phyloP scores from a whole-genome alignment of 129 eudicot species.

The Oenanthe sinensis region DNA sequence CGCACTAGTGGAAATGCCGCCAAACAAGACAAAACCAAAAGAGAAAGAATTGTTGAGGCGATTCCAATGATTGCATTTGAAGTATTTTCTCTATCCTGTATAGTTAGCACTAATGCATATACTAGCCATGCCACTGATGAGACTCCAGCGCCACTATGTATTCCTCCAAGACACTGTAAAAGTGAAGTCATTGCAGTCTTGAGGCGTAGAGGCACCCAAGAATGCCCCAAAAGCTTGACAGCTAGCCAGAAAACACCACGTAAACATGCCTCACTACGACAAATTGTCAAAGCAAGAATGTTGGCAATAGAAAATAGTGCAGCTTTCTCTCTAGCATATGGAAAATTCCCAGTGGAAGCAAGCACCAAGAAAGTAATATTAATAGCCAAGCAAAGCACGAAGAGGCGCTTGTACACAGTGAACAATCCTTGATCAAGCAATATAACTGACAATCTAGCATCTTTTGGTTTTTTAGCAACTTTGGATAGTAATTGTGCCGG shows the following conservation, averaged over 20 bases:
- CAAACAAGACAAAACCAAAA: slow-evolving; percentile 36
- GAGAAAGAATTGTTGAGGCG: slow-evolving; percentile 44
- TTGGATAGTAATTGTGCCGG: slow-evolving; percentile 8
- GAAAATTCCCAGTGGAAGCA: slow-evolving; percentile 43
- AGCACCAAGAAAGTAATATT: slow-evolving; percentile 44
- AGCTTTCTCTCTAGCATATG: slow-evolving; percentile 43
- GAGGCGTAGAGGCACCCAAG: slow-evolving; percentile 56
- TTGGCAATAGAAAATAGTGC: slow-evolving; percentile 56
- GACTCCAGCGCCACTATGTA: slow-evolving; percentile 68
- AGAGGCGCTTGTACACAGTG: slow-evolving; percentile 61
- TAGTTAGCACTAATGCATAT: slow-evolving; percentile 47
- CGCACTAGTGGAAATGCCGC: slow-evolving; percentile 76
- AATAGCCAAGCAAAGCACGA: slow-evolving; percentile 37
- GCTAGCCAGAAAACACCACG: slow-evolving; percentile 55
- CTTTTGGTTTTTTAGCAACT: slow-evolving; percentile 24
- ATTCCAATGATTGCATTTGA: slow-evolving; percentile 41
- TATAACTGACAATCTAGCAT: slow-evolving; percentile 48
- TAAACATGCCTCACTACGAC: slow-evolving; percentile 63
- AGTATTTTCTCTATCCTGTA: slow-evolving; percentile 43
- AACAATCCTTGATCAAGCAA: slow-evolving; percentile 76
- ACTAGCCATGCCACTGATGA: slow-evolving; percentile 60
- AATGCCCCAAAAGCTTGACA: slow-evolving; percentile 39
- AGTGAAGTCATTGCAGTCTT: slow-evolving; percentile 52
- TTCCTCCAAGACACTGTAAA: slow-evolving; percentile 64
- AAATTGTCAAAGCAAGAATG: slow-evolving; percentile 46